These are phyloP conservation scores for Puccinia horiana DNA, from an alignment of 1,284 basidiomycete species.

Conservation along the genomic window DNA sequence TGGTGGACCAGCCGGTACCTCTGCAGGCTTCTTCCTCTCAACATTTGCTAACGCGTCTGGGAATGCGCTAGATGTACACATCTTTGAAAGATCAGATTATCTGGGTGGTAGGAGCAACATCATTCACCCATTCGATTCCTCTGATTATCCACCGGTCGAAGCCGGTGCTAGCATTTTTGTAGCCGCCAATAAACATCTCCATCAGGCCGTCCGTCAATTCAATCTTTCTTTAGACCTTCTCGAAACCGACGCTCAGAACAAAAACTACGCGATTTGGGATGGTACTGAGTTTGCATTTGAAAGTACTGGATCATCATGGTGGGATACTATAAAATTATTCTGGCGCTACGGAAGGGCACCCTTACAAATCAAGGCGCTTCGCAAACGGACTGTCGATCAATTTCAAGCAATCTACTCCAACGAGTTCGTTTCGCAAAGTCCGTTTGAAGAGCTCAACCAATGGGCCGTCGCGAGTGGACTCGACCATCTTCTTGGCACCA, in stretches of 20 bases:
- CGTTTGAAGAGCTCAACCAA: conserved; percentile 68
- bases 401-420: conserved; percentile 51
- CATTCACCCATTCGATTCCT: conserved; percentile 74
- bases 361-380: conserved; percentile 59
- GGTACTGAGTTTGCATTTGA: conserved; percentile 72
- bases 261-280: conserved; percentile 75
- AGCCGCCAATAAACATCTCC: conserved; percentile 59
- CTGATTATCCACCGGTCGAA: conserved; percentile 67
- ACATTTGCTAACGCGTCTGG: conserved; percentile 47
- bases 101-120: conserved; percentile 68
- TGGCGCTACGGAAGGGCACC: conserved; percentile 79
- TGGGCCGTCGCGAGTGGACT: conserved; percentile 67
- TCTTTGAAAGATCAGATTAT: conserved; percentile 47
- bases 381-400: conserved; percentile 20
- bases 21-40: conserved; percentile 81
- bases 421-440: conserved; percentile 62
- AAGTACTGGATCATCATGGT: conserved; percentile 67
- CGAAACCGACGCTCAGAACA: conserved; percentile 53
- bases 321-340: conserved; percentile 71
- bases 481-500: conserved; percentile 64
- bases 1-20: conserved; percentile 79
- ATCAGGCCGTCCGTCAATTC: conserved; percentile 71
- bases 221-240: conserved; percentile 65
- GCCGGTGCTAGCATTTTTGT: conserved; percentile 89
- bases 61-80: conserved; percentile 10